These are phyloP conservation scores for Yamadazyma olivae DNA, from an alignment of 805 yeast species.

Conservation along the genomic window DNA sequence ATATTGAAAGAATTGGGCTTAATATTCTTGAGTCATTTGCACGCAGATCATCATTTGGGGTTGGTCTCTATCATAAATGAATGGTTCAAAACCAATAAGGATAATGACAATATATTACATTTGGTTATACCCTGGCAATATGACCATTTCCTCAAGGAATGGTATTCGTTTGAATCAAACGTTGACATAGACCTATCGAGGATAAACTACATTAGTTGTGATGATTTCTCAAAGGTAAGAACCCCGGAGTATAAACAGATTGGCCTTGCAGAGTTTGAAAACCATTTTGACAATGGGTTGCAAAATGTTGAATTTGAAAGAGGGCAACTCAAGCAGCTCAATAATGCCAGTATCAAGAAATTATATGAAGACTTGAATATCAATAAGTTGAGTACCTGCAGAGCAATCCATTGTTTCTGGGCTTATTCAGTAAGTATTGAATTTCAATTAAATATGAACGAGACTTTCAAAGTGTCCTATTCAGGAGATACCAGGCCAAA, in stretches of 20 bases:
- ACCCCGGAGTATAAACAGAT: constrained; percentile 27
- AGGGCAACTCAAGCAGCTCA: constrained; percentile 23
- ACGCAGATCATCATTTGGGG: constrained; percentile 97
- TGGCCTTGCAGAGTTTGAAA: constrained; percentile 28
- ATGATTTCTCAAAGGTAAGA: constrained; percentile 44
- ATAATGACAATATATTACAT: constrained; percentile 39
- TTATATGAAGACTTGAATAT: constrained; percentile 46
- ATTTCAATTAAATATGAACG: constrained; percentile 41
- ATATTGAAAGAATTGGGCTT: constrained; percentile 61
- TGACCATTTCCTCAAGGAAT: constrained; percentile 62
- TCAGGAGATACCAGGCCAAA: constrained; percentile 96
- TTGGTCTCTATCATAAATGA: constrained; percentile 61
- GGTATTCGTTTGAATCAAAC: constrained; percentile 51
- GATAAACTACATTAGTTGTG: constrained; percentile 57
- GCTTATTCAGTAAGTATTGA: constrained; percentile 64
- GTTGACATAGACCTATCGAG: constrained; percentile 32
- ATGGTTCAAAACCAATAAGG: constrained; percentile 53
- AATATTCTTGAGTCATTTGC: constrained; percentile 82
- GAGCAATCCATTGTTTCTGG: constrained; percentile 82
- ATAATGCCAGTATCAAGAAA: constrained; percentile 22
- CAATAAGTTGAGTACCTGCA: constrained; percentile 50
- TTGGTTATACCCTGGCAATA: constrained; percentile 77
- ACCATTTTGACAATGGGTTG: constrained; percentile 23
- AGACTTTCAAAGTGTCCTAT: constrained; percentile 68
- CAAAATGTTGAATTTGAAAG: constrained; percentile 14